Percentiles rank a stretch among this genome's conserved stretches.
Conservation (phyloP, 1,284 basidiomycete genomes). For the Schizophyllum amplum region DNA sequence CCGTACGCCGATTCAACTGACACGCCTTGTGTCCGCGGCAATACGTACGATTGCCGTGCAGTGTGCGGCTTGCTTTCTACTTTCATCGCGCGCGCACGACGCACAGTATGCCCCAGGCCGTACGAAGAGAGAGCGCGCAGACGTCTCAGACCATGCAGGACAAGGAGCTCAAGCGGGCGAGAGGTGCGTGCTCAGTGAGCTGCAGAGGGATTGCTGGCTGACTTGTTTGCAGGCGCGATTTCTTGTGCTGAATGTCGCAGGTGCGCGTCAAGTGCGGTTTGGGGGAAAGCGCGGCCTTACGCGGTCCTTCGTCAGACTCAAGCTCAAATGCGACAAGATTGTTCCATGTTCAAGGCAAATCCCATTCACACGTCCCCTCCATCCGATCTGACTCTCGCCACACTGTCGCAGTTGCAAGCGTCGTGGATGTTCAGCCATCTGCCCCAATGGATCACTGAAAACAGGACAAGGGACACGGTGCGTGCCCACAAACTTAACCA, state of each 20-base stretch:
- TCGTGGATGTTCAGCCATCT: constrained; percentile 66
- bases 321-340: constrained; percentile 71
- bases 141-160: constrained; percentile 34
- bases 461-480: constrained; percentile 72
- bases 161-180: constrained; percentile 55
- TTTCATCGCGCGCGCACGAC: not conserved
- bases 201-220: not conserved
- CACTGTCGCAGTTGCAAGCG: constrained; percentile 43
- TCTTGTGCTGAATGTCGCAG: constrained; percentile 68
- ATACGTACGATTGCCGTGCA: not conserved
- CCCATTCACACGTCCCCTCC: not conserved
- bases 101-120: constrained; percentile 31
- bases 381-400: constrained; percentile 3
- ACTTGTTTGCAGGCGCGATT: constrained; percentile 37
- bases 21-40: not conserved
- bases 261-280: constrained; percentile 26
- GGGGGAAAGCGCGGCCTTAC: not conserved
- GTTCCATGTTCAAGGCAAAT: constrained; percentile 60
- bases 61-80: not conserved
- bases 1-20: not conserved
- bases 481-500: constrained; percentile 14
- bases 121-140: constrained; percentile 28
- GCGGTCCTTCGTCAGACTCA: constrained; percentile 35
- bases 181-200: constrained; percentile 27
- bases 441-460: constrained; percentile 64